Evolutionary conservation across 768 basidiomycete species (phyloP).

Genomic region (Mycena belliarum): DNA sequence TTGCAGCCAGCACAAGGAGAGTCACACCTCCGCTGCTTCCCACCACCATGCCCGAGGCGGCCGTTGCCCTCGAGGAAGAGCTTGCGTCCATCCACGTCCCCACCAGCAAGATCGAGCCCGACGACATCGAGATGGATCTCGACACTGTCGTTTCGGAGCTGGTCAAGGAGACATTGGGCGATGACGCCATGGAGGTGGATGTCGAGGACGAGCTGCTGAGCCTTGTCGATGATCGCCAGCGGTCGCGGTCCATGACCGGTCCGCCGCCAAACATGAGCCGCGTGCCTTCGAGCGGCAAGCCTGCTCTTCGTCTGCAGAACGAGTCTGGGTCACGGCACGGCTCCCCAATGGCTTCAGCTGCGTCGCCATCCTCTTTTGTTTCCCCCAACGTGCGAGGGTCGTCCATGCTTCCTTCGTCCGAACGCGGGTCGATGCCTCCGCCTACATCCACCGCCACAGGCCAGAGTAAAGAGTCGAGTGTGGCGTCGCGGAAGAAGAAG

Average conservation of each 20-base stretch:
- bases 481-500: slow-evolving; percentile 40
- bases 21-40: slow-evolving; percentile 24
- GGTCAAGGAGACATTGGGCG: slow-evolving; percentile 42
- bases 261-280: slow-evolving; percentile 13
- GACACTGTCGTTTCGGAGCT: slow-evolving; percentile 45
- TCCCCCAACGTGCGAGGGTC: slow-evolving; percentile 1
- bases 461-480: slow-evolving; percentile 29
- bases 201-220: slow-evolving; percentile 72
- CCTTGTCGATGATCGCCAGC: slow-evolving; percentile 57
- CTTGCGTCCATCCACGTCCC: slow-evolving; percentile 39
- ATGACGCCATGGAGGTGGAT: slow-evolving; percentile 39
- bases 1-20: slow-evolving; percentile 26
- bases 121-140: slow-evolving; percentile 44
- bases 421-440: slow-evolving; percentile 64
- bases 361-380: slow-evolving; percentile 17
- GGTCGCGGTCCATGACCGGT: slow-evolving; percentile 21
- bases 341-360: slow-evolving; percentile 13
- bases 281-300: slow-evolving; percentile 15
- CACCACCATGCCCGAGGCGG: slow-evolving; percentile 33
- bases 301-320: slow-evolving; percentile 10
- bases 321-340: slow-evolving; percentile 16
- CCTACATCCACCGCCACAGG: slow-evolving; percentile 34
- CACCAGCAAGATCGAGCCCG: slow-evolving; percentile 34
- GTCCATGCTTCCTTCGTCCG: slow-evolving; percentile 31
- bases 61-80: slow-evolving; percentile 47